phyloP scores from a whole-genome alignment of 176 grass and related monocot species.

The Leersia perrieri region DNA sequence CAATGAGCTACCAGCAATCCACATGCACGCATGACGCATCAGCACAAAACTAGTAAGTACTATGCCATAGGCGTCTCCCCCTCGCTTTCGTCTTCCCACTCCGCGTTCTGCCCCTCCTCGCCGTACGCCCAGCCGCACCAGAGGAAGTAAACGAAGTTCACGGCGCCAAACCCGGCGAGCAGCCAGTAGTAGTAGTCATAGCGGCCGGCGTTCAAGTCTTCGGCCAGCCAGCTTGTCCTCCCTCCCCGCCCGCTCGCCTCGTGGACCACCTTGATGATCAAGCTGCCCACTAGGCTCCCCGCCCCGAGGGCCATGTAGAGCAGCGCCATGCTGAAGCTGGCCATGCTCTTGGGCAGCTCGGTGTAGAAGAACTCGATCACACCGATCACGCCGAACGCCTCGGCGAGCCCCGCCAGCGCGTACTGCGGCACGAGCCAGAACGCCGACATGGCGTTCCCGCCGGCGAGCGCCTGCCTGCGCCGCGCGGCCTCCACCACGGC shows the following conservation, averaged over 20 bases:
- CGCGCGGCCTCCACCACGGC: conserved; percentile 29
- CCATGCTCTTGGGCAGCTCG: conserved; percentile 59
- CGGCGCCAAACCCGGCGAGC: conserved; percentile 21
- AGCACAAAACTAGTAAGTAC: conserved; percentile 15
- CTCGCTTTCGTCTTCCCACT: conserved; percentile 43
- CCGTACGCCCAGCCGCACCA: conserved; percentile 56
- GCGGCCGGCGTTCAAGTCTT: conserved; percentile 42
- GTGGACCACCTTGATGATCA: conserved; percentile 39
- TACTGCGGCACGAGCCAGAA: conserved; percentile 69
- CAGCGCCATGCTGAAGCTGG: conserved; percentile 60
- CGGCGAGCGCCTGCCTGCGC: conserved; percentile 18
- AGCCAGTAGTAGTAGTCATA: conserved; percentile 72
- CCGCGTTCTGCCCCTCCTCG: conserved; percentile 49
- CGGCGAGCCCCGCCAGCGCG: conserved; percentile 49
- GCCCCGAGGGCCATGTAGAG: conserved; percentile 42
- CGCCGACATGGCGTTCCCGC: conserved; percentile 32
- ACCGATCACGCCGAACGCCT: conserved; percentile 58
- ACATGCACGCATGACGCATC: not conserved
- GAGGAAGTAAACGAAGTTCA: conserved; percentile 43
- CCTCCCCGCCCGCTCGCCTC: conserved; percentile 19
- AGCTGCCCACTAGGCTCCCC: conserved; percentile 27
- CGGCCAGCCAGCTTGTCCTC: conserved; percentile 37
- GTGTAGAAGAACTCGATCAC: conserved; percentile 73
- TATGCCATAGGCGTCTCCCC: not conserved
- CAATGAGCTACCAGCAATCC: not conserved